Evolutionary conservation across 2,329 filamentous ascomycete species (phyloP).

Genomic region (Zarea fungicola): DNA sequence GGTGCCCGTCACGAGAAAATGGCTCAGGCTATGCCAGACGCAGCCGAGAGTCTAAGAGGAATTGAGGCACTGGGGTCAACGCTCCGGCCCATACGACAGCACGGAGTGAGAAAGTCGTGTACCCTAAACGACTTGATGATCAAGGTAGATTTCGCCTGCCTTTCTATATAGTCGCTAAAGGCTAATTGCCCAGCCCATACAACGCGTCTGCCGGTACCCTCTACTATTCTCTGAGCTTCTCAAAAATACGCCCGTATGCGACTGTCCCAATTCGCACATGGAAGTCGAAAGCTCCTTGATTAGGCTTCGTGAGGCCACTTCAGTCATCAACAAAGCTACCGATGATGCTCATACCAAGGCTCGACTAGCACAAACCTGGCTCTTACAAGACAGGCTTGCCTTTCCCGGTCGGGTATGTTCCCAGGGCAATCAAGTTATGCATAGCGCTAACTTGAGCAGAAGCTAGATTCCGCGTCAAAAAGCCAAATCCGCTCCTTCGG

Average conservation of each 20-base stretch:
- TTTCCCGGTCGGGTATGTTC: conserved; percentile 66
- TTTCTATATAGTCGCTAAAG: not conserved
- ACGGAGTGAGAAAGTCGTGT: conserved; percentile 64
- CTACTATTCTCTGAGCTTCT: conserved; percentile 79
- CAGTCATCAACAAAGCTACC: conserved; percentile 79
- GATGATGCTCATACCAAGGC: conserved; percentile 66
- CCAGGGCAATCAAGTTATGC: not conserved
- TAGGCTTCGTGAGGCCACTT: conserved; percentile 67
- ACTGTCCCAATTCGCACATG: conserved; percentile 78
- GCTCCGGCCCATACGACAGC: conserved; percentile 62
- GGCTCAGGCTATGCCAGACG: conserved; percentile 67
- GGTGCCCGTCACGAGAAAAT: conserved; percentile 85
- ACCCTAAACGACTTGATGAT: conserved; percentile 83
- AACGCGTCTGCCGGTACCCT: conserved; percentile 87
- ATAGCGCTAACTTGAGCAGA: conserved; percentile 27
- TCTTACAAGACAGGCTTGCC: conserved; percentile 73
- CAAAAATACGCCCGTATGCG: conserved; percentile 74
- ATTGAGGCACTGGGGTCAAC: conserved; percentile 77
- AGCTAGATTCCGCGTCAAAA: conserved; percentile 47
- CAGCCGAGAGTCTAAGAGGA: conserved; percentile 70
- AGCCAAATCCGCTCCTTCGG: conserved; percentile 75
- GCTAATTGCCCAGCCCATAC: conserved; percentile 62
- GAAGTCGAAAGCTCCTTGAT: conserved; percentile 70
- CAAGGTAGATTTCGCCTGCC: conserved; percentile 56
- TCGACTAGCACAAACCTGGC: conserved; percentile 74